Evolutionary conservation across 306 rosid species (phyloP).

Genomic region (Amphicarpaea edgeworthii): DNA sequence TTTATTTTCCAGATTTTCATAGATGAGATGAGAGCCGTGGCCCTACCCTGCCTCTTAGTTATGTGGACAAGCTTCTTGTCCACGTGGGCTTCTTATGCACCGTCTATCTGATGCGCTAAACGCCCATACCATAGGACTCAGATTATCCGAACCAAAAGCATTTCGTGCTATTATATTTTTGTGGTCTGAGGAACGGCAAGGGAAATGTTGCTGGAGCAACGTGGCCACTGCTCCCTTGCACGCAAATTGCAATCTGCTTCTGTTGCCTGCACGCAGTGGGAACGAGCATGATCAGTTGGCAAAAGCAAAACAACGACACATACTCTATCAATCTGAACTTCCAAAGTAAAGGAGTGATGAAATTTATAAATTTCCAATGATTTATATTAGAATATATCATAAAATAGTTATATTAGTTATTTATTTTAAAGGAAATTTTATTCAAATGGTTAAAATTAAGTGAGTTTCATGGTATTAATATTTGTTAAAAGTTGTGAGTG

Average conservation of each 20-base stretch:
- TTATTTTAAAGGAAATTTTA: background rate
- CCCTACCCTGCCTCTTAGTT: constrained; percentile 20
- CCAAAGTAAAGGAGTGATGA: background rate
- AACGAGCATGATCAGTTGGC: constrained; percentile 37
- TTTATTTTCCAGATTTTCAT: constrained; percentile 43
- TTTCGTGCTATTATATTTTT: constrained; percentile 40
- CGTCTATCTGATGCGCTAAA: constrained; percentile 44
- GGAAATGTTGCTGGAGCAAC: constrained; percentile 50
- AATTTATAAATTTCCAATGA: background rate
- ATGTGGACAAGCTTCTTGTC: constrained; percentile 42
- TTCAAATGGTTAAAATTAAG: background rate
- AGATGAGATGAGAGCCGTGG: background rate
- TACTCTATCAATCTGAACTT: background rate
- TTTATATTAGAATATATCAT: background rate
- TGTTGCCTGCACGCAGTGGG: constrained; percentile 49
- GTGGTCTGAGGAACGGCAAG: constrained; percentile 48
- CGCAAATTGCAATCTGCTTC: constrained; percentile 49
- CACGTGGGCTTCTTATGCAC: constrained; percentile 55
- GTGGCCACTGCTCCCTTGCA: constrained; percentile 62
- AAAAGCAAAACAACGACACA: too few relatives aligned
- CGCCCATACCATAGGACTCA: constrained; percentile 8
- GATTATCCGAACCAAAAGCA: constrained; percentile 58
- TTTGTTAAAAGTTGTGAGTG: too few relatives aligned
- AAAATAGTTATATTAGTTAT: background rate
- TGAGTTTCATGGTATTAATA: too few relatives aligned